Conservation (phyloP, 352 stramenopile genomes). For the Phytophthora kernoviae region DNA sequence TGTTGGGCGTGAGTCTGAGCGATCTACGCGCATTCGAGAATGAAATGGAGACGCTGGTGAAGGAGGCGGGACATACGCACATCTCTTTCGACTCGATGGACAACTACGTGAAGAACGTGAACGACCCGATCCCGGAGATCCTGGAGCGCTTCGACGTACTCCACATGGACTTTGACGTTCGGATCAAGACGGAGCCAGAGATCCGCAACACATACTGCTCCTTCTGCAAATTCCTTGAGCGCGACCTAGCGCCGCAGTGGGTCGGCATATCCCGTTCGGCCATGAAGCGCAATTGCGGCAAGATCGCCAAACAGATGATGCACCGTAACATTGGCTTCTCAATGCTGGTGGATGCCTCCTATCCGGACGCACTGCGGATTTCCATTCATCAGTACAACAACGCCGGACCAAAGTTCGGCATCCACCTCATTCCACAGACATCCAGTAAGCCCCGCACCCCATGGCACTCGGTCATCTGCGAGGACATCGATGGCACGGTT, state of each 20-base stretch:
- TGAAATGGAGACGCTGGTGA: conserved; percentile 15
- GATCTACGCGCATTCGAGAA: conserved; percentile 27
- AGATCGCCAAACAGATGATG: conserved; percentile 24
- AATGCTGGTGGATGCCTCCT: conserved; percentile 17
- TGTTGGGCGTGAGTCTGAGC: conserved; percentile 13
- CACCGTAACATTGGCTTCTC: conserved; percentile 27
- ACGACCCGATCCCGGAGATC: conserved; percentile 22
- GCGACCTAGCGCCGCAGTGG: conserved; percentile 21
- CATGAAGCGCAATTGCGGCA: conserved; percentile 21
- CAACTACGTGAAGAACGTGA: conserved; percentile 23
- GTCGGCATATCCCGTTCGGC: conserved; percentile 12
- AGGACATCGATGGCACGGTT: conserved; percentile 12
- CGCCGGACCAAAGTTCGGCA: conserved; percentile 23
- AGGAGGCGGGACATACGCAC: conserved; percentile 24
- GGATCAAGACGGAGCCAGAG: conserved; percentile 18
- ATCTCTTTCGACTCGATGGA: conserved; percentile 27
- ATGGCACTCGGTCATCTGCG: conserved; percentile 20
- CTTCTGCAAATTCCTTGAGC: conserved; percentile 28
- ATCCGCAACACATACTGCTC: conserved; percentile 26
- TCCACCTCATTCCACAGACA: conserved; percentile 18
- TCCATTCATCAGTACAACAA: conserved; percentile 30
- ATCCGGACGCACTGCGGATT: conserved; percentile 17
- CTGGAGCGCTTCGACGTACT: conserved; percentile 22
- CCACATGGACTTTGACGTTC: conserved; percentile 24
- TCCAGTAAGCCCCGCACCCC: conserved; percentile 7